Evolutionary conservation across 768 basidiomycete species (phyloP).

Genomic region (Lenzites betulinus): DNA sequence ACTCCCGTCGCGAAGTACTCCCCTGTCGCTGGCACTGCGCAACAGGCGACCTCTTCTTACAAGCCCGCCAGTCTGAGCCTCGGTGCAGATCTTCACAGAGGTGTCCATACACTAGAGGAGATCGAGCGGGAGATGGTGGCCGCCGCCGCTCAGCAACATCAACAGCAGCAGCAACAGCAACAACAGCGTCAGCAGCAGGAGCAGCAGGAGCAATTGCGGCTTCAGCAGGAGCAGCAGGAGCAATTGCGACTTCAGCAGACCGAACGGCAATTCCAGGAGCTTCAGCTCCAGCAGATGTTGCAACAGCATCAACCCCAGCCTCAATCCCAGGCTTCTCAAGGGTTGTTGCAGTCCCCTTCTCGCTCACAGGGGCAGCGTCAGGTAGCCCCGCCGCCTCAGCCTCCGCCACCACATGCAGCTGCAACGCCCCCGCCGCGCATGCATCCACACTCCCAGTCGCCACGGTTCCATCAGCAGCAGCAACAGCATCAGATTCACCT

Average conservation of each 20-base stretch:
- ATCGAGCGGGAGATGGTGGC: conserved; percentile 85
- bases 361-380: conserved; percentile 14
- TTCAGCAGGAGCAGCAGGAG: conserved; percentile 46
- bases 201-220: conserved; percentile 24
- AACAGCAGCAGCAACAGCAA: too few species aligned
- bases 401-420: conserved; percentile 38
- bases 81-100: conserved; percentile 21
- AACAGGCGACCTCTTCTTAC: conserved; percentile 10
- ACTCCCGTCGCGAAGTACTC: conserved; percentile 14
- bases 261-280: conserved; percentile 35
- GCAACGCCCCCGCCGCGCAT: conserved; percentile 73
- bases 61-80: conserved; percentile 23
- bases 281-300: conserved; percentile 45
- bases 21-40: conserved; percentile 32
- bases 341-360: conserved; percentile 9
- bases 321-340: conserved; percentile 10
- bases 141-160: conserved; percentile 35
- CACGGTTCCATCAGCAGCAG: conserved; percentile 78
- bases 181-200: conserved; percentile 29
- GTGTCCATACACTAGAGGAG: conserved; percentile 70
- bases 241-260: conserved; percentile 38
- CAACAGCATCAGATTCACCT: conserved; percentile 65
- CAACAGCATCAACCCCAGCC: conserved; percentile 10
- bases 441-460: conserved; percentile 73
- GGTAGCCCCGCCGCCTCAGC: neutral